Percentiles rank a stretch among this genome's conserved stretches.
phyloP scores from a whole-genome alignment of 2,329 filamentous ascomycete species.

The Ustilaginoidea virens region DNA sequence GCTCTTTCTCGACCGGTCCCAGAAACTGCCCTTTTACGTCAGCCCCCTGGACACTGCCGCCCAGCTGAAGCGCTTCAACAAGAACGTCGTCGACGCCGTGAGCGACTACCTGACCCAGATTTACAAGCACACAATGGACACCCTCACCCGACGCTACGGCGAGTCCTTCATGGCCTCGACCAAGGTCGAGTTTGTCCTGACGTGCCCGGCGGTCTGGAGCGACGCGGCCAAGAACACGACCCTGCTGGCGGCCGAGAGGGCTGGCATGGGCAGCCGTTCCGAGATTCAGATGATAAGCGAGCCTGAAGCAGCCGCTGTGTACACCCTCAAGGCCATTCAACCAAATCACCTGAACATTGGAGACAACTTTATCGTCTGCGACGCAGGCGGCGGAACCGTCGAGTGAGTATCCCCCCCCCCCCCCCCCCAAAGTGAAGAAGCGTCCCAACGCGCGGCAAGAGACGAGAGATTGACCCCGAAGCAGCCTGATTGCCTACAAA shows the following conservation, averaged over 20 bases:
- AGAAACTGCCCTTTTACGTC: constrained; percentile 69
- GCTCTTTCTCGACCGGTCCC: constrained; percentile 65
- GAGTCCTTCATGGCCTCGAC: constrained; percentile 65
- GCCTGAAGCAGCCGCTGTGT: constrained; percentile 66
- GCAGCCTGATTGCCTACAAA: constrained; percentile 61
- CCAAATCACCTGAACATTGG: constrained; percentile 58
- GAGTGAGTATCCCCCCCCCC: constrained; percentile 31
- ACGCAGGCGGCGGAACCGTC: constrained; percentile 49
- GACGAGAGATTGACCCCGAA: too few species aligned
- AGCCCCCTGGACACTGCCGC: constrained; percentile 63
- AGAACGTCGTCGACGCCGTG: constrained; percentile 65
- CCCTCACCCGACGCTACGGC: constrained; percentile 57
- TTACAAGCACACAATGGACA: constrained; percentile 65
- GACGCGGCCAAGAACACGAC: constrained; percentile 78
- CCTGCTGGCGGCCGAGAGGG: constrained; percentile 58
- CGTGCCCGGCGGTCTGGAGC: constrained; percentile 72
- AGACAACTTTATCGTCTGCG: constrained; percentile 48
- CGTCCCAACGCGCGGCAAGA: too few species aligned
- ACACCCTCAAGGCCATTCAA: constrained; percentile 65
- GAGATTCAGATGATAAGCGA: constrained; percentile 69
- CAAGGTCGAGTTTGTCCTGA: constrained; percentile 64
- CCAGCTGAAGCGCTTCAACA: constrained; percentile 57
- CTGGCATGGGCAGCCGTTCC: constrained; percentile 57
- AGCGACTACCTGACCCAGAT: constrained; percentile 67
- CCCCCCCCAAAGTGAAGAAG: too few species aligned